phyloP scores from a whole-genome alignment of 192 early-diverging fungal genomes.

The Dispira parvispora region DNA sequence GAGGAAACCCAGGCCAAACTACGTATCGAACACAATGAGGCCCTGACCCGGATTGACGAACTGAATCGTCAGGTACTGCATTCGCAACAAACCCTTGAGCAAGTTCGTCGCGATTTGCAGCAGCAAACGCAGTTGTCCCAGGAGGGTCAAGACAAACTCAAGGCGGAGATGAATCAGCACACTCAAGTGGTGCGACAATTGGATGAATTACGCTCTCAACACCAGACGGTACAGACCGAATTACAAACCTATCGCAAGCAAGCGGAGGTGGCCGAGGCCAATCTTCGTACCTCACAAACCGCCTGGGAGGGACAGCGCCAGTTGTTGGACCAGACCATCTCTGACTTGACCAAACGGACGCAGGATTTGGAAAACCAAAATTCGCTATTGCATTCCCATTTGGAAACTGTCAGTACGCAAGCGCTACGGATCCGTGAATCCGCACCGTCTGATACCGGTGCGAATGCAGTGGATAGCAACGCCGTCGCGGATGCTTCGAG shows the following conservation, averaged over 20 bases:
- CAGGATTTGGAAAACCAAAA: slow-evolving; percentile 48
- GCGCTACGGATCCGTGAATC: slow-evolving; percentile 22
- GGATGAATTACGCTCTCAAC: slow-evolving; percentile 19
- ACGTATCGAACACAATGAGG: too few species aligned
- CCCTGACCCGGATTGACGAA: slow-evolving; percentile 10
- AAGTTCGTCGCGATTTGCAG: slow-evolving; percentile 31
- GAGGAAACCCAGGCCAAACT: slow-evolving; percentile 16
- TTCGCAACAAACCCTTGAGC: slow-evolving; percentile 21
- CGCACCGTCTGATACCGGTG: slow-evolving; percentile 11
- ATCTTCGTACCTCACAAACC: slow-evolving; percentile 21
- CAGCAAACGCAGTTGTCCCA: slow-evolving; percentile 28
- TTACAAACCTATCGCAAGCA: slow-evolving; percentile 13
- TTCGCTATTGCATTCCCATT: slow-evolving; percentile 49
- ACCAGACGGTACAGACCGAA: slow-evolving; percentile 15
- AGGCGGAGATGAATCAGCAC: slow-evolving; percentile 46
- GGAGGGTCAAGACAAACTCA: slow-evolving; percentile 46
- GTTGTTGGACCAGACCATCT: slow-evolving; percentile 23
- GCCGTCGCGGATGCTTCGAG: slow-evolving; percentile 9
- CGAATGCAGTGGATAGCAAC: neutral
- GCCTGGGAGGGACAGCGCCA: slow-evolving; percentile 29
- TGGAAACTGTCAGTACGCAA: slow-evolving; percentile 38
- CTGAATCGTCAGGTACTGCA: slow-evolving; percentile 18
- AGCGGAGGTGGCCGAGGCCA: slow-evolving; percentile 26
- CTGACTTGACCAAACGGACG: slow-evolving; percentile 26
- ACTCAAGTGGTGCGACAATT: slow-evolving; percentile 35